phyloP scores from a whole-genome alignment of 306 rosid species.

The Cucumis cinereus region DNA sequence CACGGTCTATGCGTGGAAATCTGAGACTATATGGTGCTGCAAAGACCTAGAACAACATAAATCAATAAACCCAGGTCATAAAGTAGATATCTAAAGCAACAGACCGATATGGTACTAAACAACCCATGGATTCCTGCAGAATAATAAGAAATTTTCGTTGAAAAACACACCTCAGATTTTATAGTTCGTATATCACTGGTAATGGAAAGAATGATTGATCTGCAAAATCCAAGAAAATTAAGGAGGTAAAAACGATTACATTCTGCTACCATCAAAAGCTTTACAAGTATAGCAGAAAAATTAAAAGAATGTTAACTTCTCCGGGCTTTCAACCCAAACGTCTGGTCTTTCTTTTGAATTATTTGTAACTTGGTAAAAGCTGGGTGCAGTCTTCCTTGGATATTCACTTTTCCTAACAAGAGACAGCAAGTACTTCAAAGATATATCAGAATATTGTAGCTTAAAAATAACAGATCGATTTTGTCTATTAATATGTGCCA shows the following conservation, averaged over 20 bases:
- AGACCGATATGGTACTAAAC: not conserved
- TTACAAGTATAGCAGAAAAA: not conserved
- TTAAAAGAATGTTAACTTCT: slow-evolving; percentile 43
- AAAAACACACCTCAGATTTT: slow-evolving; percentile 66
- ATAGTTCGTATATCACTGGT: slow-evolving; percentile 94
- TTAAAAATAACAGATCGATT: not conserved
- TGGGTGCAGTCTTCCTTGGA: slow-evolving; percentile 69
- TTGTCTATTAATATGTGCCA: not conserved
- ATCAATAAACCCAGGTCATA: slow-evolving; percentile 1
- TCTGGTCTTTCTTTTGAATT: slow-evolving; percentile 95
- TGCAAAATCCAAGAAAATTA: slow-evolving; percentile 15
- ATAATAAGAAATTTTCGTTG: not conserved
- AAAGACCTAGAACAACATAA: slow-evolving; percentile 52
- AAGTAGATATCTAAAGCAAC: slow-evolving; percentile 8
- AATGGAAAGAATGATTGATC: slow-evolving; percentile 48
- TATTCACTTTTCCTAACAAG: slow-evolving; percentile 63
- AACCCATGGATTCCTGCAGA: not conserved
- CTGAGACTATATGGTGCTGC: slow-evolving; percentile 86
- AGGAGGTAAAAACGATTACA: not conserved
- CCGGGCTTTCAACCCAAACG: slow-evolving; percentile 95
- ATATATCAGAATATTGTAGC: not conserved
- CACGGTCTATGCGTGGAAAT: slow-evolving; percentile 91
- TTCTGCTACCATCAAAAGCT: not conserved
- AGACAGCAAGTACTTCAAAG: slow-evolving; percentile 9
- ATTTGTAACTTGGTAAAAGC: slow-evolving; percentile 81